Conservation (phyloP, 1,284 basidiomycete genomes). For the Pterulicium gracile region DNA sequence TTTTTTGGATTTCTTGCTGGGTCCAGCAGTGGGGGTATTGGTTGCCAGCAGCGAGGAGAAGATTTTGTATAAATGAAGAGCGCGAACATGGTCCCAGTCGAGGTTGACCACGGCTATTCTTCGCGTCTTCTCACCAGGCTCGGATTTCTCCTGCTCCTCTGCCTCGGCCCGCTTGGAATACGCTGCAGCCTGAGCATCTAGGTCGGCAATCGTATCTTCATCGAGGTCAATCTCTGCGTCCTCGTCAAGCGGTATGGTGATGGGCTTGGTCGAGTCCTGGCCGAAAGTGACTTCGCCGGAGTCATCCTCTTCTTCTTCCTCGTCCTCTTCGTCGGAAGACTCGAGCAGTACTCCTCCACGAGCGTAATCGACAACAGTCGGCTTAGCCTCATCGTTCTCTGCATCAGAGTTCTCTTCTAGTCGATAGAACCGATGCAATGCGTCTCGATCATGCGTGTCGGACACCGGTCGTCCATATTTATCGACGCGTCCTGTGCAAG, state of each 20-base stretch:
- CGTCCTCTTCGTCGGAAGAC: constrained; percentile 73
- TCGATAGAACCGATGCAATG: constrained; percentile 77
- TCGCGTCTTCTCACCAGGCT: constrained; percentile 40
- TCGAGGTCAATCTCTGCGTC: constrained; percentile 67
- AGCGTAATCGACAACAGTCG: constrained; percentile 68
- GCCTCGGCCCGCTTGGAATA: constrained; percentile 39
- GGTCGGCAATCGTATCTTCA: constrained; percentile 57
- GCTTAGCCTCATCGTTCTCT: constrained; percentile 23
- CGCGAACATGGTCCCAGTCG: constrained; percentile 96
- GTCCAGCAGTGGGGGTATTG: constrained; percentile 16
- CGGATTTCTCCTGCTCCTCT: constrained; percentile 18
- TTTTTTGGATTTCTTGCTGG: constrained; percentile 14
- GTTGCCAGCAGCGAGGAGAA: constrained; percentile 81
- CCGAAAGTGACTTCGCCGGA: constrained; percentile 43
- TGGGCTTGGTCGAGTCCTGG: constrained; percentile 26
- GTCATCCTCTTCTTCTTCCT: constrained; percentile 35
- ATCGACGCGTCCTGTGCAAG: constrained; percentile 58
- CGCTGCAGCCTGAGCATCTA: constrained; percentile 64
- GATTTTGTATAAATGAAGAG: constrained; percentile 86
- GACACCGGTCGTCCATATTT: constrained; percentile 84
- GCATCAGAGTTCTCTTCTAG: constrained; percentile 42
- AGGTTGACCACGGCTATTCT: constrained; percentile 91
- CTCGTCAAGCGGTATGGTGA: constrained; percentile 27
- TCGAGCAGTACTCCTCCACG: constrained; percentile 81
- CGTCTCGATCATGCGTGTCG: constrained; percentile 59